Conservation (phyloP, 2,329 filamentous ascomycete species). For the Trichoderma lentiforme region DNA sequence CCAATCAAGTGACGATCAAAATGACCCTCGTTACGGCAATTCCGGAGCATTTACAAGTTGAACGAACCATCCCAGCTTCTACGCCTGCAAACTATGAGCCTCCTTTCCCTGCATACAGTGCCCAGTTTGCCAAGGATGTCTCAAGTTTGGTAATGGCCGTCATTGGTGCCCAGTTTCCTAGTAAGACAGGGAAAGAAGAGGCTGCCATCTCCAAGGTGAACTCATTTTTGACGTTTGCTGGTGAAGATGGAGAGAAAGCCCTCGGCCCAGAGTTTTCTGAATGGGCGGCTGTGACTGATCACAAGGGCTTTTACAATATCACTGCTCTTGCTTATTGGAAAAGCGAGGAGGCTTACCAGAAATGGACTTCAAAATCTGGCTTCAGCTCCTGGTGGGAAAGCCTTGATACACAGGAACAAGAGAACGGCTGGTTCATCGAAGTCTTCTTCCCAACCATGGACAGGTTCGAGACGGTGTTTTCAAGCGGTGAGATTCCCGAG, state of each 20-base stretch:
- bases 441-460: slow-evolving; percentile 40
- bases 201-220: slow-evolving; percentile 11
- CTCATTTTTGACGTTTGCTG: slow-evolving; percentile 9
- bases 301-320: slow-evolving; percentile 20
- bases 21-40: slow-evolving; percentile 16
- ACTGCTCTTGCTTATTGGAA: slow-evolving; percentile 13
- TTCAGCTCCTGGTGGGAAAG: slow-evolving; percentile 11
- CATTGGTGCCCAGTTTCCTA: slow-evolving; percentile 20
- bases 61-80: slow-evolving; percentile 8
- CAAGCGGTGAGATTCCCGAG: slow-evolving; percentile 34
- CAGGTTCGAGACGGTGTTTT: slow-evolving; percentile 43
- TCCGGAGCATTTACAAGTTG: slow-evolving; percentile 20
- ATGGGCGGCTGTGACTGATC: slow-evolving; percentile 21
- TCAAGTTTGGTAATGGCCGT: slow-evolving; percentile 21
- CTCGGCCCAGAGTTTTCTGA: slow-evolving; percentile 16
- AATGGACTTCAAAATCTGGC: slow-evolving; percentile 3
- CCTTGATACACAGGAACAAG: background rate
- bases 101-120: slow-evolving; percentile 20
- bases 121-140: slow-evolving; percentile 20
- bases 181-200: background rate
- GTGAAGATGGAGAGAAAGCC: background rate
- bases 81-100: slow-evolving; percentile 19
- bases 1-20: background rate
- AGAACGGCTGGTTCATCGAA: slow-evolving; percentile 42
- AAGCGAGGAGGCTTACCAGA: slow-evolving; percentile 14